These are phyloP conservation scores for Prillingera fragicola DNA, from an alignment of 1,284 basidiomycete genomes.

Conservation along the genomic window DNA sequence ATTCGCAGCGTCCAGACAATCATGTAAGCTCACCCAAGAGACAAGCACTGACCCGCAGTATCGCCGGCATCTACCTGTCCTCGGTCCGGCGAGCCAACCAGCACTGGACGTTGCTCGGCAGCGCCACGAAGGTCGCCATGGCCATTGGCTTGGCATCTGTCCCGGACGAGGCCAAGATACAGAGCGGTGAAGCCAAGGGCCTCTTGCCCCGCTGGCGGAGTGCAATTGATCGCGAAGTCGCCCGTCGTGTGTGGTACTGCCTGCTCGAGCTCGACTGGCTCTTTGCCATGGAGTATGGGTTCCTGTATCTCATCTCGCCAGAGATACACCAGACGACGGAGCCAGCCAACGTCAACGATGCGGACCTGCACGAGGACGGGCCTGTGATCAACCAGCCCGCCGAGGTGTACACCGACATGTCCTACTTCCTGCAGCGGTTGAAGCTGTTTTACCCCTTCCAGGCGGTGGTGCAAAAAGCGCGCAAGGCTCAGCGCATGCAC, in stretches of 20 bases:
- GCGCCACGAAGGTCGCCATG: conserved; percentile 24
- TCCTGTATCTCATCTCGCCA: conserved; percentile 22
- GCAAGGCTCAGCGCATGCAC: conserved; percentile 19
- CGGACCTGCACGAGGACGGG: conserved; percentile 11
- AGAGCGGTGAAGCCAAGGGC: conserved; percentile 8
- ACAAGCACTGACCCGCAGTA: conserved; percentile 8
- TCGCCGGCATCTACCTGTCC: conserved; percentile 21
- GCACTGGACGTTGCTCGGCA: conserved; percentile 25
- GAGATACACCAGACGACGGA: conserved; percentile 24
- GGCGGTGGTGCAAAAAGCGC: conserved; percentile 18
- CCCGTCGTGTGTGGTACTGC: conserved; percentile 8
- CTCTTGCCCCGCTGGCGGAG: conserved; percentile 9
- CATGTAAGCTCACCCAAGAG: conserved; percentile 11
- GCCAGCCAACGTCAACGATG: conserved; percentile 27
- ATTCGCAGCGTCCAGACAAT: conserved; percentile 22
- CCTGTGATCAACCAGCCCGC: conserved; percentile 14
- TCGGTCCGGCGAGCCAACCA: conserved; percentile 20
- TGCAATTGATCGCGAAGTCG: conserved; percentile 11
- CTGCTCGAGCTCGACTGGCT: conserved; percentile 26
- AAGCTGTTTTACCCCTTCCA: conserved; percentile 25
- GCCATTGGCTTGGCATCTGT: conserved; percentile 15
- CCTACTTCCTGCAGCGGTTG: conserved; percentile 22
- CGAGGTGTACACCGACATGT: conserved; percentile 27
- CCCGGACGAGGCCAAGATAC: conserved; percentile 13
- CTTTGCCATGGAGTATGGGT: conserved; percentile 26